These are phyloP conservation scores for Wallacemonas sp. DNA, from an alignment of 208 protist genomes.

Conservation along the genomic window DNA sequence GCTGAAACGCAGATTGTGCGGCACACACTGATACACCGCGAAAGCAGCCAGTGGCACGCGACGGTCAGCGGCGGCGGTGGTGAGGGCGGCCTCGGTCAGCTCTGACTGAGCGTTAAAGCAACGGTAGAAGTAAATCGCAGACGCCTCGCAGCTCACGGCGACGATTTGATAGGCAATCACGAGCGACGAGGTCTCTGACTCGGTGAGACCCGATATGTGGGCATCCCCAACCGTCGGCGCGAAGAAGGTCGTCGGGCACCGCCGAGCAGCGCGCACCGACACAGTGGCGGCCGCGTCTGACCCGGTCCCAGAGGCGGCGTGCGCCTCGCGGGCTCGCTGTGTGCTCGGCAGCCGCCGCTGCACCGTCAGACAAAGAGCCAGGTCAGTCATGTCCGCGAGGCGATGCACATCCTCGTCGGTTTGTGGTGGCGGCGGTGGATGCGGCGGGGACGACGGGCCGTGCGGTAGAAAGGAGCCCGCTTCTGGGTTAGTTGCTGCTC, in stretches of 20 bases:
- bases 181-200: neutral
- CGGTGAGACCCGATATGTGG: neutral
- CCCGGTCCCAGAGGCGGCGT: neutral
- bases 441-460: no score
- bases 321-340: conserved; percentile 5
- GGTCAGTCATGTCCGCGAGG: neutral
- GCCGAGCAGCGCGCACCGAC: conserved; percentile 5
- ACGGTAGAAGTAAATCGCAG: conserved; percentile 21
- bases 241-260: neutral
- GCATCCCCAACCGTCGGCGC: neutral
- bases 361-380: conserved; percentile 1
- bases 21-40: conserved; percentile 29
- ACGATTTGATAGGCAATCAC: conserved; percentile 19
- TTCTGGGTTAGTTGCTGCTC: no score
- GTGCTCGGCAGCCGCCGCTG: neutral
- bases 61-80: conserved; percentile 2
- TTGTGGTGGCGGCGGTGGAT: neutral
- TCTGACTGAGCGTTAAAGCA: conserved; percentile 6
- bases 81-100: neutral
- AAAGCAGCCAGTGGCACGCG: neutral
- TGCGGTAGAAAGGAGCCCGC: no score
- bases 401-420: neutral
- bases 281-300: neutral
- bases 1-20: conserved; percentile 56
- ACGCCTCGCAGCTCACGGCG: conserved; percentile 27